Evolutionary conservation across 495 filamentous ascomycete species (phyloP).

Genomic region (Xylaria longipes): DNA sequence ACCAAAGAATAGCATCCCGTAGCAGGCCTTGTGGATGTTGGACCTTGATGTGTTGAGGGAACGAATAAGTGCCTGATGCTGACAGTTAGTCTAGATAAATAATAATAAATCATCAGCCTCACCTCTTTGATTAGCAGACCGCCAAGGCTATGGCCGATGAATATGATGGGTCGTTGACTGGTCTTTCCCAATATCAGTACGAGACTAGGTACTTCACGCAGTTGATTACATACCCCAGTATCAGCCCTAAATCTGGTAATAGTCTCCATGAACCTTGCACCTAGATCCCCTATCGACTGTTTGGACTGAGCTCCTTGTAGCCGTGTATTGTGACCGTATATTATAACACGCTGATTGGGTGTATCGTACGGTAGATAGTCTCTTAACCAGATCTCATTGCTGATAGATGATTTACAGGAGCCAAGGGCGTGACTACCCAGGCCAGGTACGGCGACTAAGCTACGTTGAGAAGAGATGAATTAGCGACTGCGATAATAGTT

Average conservation of each 20-base stretch:
- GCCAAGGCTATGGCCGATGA: neutral
- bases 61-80: neutral
- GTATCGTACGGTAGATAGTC: neutral
- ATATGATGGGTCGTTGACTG: neutral
- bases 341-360: neutral
- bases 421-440: neutral
- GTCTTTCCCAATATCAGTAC: neutral
- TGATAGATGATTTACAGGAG: neutral
- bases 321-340: neutral
- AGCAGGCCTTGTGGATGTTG: neutral
- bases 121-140: neutral
- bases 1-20: neutral
- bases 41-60: too few relatives aligned
- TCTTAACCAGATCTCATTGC: neutral
- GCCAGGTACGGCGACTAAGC: neutral
- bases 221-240: neutral
- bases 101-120: neutral
- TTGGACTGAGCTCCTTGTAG: neutral
- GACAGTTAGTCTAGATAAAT: neutral
- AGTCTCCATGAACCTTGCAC: neutral
- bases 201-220: too few relatives aligned
- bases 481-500: too few relatives aligned
- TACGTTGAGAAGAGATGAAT: neutral
- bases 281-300: neutral
- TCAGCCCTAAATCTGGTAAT: neutral